Percentiles rank a stretch among this genome's conserved stretches.
Conservation (phyloP, 129 eudicot species). For the Lonicera japonica region DNA sequence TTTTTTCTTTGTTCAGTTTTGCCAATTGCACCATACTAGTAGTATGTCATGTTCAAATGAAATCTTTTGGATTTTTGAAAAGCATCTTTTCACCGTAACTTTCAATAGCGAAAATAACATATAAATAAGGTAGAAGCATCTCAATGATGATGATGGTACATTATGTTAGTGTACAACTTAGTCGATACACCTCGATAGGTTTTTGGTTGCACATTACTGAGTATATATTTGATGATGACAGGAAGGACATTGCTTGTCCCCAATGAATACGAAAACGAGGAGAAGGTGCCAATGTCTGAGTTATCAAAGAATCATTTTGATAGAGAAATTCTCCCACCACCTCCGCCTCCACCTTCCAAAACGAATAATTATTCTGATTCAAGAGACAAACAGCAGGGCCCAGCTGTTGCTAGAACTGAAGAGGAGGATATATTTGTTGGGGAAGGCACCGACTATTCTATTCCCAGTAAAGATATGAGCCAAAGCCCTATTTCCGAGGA, state of each 20-base stretch:
- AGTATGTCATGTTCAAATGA: too few species aligned
- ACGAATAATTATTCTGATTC: conserved; percentile 31
- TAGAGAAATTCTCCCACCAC: conserved; percentile 68
- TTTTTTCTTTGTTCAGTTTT: too few species aligned
- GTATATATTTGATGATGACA: conserved; percentile 20
- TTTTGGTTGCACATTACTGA: not conserved
- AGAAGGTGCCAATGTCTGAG: conserved; percentile 39
- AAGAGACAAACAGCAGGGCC: conserved; percentile 46
- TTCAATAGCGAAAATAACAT: too few species aligned
- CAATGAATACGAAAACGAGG: conserved; percentile 48
- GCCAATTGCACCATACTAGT: too few species aligned
- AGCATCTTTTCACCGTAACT: too few species aligned
- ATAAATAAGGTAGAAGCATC: too few species aligned
- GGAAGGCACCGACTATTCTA: conserved; percentile 72
- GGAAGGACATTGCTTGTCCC: conserved; percentile 46
- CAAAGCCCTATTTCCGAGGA: conserved; percentile 92
- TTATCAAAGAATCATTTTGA: conserved; percentile 38
- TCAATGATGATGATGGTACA: too few species aligned
- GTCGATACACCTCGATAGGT: too few species aligned
- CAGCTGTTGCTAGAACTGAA: conserved; percentile 56
- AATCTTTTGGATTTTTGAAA: too few species aligned
- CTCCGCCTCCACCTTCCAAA: conserved; percentile 77
- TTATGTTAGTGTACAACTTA: too few species aligned
- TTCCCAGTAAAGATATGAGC: conserved; percentile 86
- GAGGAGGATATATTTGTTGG: conserved; percentile 98